Percentiles rank a stretch among this genome's conserved stretches.
Conservation (phyloP, 1,284 basidiomycete genomes). For the Ceratobasidium sp. region DNA sequence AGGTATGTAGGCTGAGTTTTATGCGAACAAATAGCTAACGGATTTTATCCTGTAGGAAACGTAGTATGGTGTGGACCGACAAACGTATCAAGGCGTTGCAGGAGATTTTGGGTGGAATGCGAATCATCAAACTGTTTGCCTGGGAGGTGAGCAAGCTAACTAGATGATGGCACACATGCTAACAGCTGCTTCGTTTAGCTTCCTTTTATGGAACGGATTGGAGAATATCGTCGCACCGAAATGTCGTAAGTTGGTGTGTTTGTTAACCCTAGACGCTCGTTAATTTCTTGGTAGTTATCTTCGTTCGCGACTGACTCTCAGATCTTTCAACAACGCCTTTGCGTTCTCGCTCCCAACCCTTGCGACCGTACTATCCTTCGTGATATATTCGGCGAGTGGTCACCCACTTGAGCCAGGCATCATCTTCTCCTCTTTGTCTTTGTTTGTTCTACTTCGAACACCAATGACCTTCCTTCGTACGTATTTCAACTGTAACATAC, state of each 20-base stretch:
- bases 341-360: slow-evolving; percentile 79
- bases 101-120: slow-evolving; percentile 73
- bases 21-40: slow-evolving; percentile 39
- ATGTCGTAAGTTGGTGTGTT: slow-evolving; percentile 53
- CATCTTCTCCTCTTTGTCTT: slow-evolving; percentile 84
- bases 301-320: slow-evolving; percentile 59
- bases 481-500: slow-evolving; percentile 48
- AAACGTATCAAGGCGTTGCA: slow-evolving; percentile 83
- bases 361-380: slow-evolving; percentile 85
- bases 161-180: too few relatives aligned
- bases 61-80: slow-evolving; percentile 86
- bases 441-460: slow-evolving; percentile 81
- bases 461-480: slow-evolving; percentile 79
- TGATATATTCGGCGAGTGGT: slow-evolving; percentile 75
- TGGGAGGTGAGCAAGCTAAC: slow-evolving; percentile 35
- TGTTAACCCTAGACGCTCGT: slow-evolving; percentile 5
- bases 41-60: slow-evolving; percentile 62
- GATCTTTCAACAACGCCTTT: slow-evolving; percentile 67
- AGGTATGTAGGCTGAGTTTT: neutral
- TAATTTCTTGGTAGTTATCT: slow-evolving; percentile 53
- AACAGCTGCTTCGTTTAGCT: neutral
- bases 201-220: slow-evolving; percentile 65
- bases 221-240: slow-evolving; percentile 77
- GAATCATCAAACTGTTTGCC: slow-evolving; percentile 45
- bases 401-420: slow-evolving; percentile 72